phyloP scores from a whole-genome alignment of 2,329 filamentous ascomycete species.

The Grosmannia huntii region DNA sequence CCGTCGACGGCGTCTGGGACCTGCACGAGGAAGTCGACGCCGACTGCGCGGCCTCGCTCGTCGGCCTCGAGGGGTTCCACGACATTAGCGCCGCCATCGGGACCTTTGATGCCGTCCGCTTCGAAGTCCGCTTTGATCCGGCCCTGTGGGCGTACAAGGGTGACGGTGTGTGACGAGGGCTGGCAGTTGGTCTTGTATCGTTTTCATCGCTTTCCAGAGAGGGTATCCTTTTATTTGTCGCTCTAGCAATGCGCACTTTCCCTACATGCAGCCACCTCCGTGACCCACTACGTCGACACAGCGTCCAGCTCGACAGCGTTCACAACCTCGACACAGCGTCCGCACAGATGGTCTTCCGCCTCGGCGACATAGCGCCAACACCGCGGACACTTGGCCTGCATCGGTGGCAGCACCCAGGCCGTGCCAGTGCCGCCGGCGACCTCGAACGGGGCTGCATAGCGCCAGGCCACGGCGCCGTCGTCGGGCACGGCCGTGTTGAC shows the following conservation, averaged over 20 bases:
- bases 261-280: background rate
- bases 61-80: conserved; percentile 56
- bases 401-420: conserved; percentile 35
- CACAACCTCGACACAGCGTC: no score
- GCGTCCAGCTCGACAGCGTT: no score
- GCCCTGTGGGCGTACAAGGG: conserved; percentile 41
- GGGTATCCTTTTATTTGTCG: no score
- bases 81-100: conserved; percentile 62
- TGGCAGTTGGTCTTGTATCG: background rate
- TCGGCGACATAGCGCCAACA: conserved; percentile 82
- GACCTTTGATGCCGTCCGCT: conserved; percentile 52
- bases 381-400: conserved; percentile 59
- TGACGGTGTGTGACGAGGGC: no score
- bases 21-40: conserved; percentile 62
- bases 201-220: background rate
- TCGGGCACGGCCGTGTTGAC: conserved; percentile 24
- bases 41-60: conserved; percentile 46
- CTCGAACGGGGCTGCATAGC: conserved; percentile 29
- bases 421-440: conserved; percentile 23
- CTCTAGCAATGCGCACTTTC: no score
- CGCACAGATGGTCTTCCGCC: conserved; percentile 54
- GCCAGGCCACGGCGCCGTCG: conserved; percentile 24
- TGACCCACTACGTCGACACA: conserved; percentile 52
- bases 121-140: conserved; percentile 53
- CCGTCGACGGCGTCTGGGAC: conserved; percentile 50